Conservation (phyloP, 2,329 filamentous ascomycete species). For the Microdochium trichocladiopsis region DNA sequence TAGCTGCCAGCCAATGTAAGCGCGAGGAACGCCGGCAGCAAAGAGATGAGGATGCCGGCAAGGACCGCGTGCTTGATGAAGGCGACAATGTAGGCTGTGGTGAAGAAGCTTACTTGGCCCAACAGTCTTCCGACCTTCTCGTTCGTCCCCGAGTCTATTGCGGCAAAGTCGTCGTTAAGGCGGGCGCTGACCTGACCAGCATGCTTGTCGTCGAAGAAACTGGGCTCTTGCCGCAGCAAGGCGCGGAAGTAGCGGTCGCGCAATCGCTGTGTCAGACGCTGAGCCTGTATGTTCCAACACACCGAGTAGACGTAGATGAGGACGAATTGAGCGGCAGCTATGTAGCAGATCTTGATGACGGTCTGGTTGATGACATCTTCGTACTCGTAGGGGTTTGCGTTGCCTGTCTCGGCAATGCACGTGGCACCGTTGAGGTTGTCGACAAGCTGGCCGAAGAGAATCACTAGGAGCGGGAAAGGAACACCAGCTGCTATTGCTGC, state of each 20-base stretch:
- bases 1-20: conserved; percentile 49
- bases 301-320: conserved; percentile 58
- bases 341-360: conserved; percentile 54
- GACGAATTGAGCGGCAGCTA: conserved; percentile 55
- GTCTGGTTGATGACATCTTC: conserved; percentile 44
- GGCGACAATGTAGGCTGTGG: conserved; percentile 60
- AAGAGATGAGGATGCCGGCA: conserved; percentile 55
- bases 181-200: conserved; percentile 57
- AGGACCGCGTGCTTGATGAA: conserved; percentile 58
- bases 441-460: conserved; percentile 47
- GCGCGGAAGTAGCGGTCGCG: conserved; percentile 53
- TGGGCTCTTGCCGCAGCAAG: conserved; percentile 52
- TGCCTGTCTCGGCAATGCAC: conserved; percentile 24
- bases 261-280: conserved; percentile 55
- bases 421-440: conserved; percentile 41
- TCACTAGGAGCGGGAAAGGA: conserved; percentile 47
- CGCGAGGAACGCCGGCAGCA: conserved; percentile 56
- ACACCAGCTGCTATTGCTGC: conserved; percentile 42
- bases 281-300: conserved; percentile 58
- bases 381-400: conserved; percentile 14
- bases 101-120: conserved; percentile 55
- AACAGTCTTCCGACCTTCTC: conserved; percentile 65
- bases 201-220: conserved; percentile 56
- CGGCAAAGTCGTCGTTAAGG: conserved; percentile 58
- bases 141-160: conserved; percentile 60